These are phyloP conservation scores for Beta vulgaris DNA, from an alignment of 148 eudicot genomes.

Conservation along the genomic window DNA sequence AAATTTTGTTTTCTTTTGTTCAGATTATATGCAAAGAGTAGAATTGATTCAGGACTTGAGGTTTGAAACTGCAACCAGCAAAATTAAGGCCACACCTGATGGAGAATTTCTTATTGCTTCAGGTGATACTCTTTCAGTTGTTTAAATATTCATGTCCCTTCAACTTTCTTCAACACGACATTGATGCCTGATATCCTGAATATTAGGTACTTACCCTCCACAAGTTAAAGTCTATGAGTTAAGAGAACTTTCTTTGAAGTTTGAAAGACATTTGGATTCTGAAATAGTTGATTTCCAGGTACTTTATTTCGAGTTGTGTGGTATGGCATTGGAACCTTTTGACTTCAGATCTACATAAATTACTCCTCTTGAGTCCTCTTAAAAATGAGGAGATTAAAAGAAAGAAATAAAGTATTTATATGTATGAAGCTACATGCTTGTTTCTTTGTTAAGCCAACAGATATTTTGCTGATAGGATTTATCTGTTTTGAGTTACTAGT, in stretches of 20 bases:
- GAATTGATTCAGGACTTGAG: conserved; percentile 82
- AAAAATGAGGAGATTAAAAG: too few relatives aligned
- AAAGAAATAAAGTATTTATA: too few relatives aligned
- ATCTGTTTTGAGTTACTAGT: neutral
- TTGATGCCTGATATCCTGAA: conserved; percentile 8
- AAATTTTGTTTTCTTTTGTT: conserved; percentile 6
- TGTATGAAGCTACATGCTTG: too few relatives aligned
- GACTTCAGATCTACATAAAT: neutral
- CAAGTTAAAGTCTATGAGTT: conserved; percentile 92
- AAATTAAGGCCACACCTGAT: conserved; percentile 89
- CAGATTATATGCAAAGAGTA: conserved; percentile 77
- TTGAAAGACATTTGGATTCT: conserved; percentile 82
- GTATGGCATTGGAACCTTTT: neutral
- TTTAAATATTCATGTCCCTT: neutral
- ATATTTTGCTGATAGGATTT: neutral
- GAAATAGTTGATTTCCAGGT: conserved; percentile 92
- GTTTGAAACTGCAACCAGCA: conserved; percentile 83
- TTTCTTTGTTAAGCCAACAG: too few relatives aligned
- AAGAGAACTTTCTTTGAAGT: conserved; percentile 81
- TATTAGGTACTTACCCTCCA: conserved; percentile 87
- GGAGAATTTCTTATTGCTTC: conserved; percentile 93
- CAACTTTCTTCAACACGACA: neutral
- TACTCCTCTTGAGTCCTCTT: too few relatives aligned
- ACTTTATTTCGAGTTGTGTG: neutral
- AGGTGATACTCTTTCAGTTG: conserved; percentile 35